These are phyloP conservation scores for Phylloporus sp. DNA, from an alignment of 1,284 basidiomycete genomes.

Conservation along the genomic window DNA sequence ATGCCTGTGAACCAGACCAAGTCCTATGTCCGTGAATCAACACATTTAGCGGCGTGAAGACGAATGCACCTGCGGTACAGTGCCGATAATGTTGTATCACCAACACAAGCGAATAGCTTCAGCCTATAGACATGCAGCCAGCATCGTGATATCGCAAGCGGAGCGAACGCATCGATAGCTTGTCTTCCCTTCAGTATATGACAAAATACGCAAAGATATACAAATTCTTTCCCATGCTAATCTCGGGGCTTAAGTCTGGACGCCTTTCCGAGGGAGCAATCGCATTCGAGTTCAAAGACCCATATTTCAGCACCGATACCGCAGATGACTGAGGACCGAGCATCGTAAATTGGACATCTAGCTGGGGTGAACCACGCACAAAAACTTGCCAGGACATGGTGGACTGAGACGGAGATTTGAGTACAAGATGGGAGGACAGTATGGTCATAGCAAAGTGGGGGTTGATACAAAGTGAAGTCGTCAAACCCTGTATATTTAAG, in stretches of 20 bases:
- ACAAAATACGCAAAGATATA: constrained; percentile 48
- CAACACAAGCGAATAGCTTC: constrained; percentile 83
- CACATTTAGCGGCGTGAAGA: no score
- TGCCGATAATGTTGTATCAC: constrained; percentile 87
- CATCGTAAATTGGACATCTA: constrained; percentile 34
- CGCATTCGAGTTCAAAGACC: constrained; percentile 86
- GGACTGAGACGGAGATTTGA: constrained; percentile 69
- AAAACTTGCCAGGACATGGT: constrained; percentile 47
- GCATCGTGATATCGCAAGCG: constrained; percentile 96
- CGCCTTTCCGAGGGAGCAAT: constrained; percentile 78
- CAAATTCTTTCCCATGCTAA: constrained; percentile 88
- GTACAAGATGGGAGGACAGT: constrained; percentile 62
- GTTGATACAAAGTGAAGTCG: no score
- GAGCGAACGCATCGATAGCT: constrained; percentile 90
- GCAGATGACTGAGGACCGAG: constrained; percentile 80
- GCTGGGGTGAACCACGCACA: constrained; percentile 21
- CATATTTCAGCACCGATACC: constrained; percentile 93
- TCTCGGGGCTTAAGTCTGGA: constrained; percentile 79
- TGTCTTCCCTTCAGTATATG: constrained; percentile 73
- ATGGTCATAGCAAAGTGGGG: constrained; percentile 20
- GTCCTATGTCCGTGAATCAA: constrained; percentile 51
- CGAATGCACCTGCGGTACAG: constrained; percentile 76
- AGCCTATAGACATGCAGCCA: constrained; percentile 14
- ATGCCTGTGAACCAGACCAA: constrained; percentile 86
- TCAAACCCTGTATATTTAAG: background rate